Conservation (phyloP, 805 yeast genomes). For the Ogataea degrootiae region DNA sequence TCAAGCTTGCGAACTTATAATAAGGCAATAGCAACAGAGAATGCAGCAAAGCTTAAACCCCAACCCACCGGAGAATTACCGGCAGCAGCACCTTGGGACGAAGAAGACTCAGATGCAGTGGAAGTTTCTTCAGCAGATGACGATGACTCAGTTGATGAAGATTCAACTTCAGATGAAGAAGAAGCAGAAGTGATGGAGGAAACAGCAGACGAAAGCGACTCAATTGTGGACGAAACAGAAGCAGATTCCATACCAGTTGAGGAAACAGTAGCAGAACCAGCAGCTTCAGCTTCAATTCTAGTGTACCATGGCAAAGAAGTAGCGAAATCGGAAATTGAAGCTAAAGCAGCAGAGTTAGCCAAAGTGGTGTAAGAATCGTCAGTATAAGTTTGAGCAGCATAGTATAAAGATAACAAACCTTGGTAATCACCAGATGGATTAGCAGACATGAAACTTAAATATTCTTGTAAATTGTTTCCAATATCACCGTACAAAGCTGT, state of each 20-base stretch:
- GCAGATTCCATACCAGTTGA: constrained; percentile 9
- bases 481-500: constrained; percentile 36
- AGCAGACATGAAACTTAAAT: constrained; percentile 29
- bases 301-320: constrained; percentile 33
- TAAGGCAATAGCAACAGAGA: constrained; percentile 23
- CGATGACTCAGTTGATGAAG: constrained; percentile 2
- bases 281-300: constrained; percentile 22
- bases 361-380: constrained; percentile 43
- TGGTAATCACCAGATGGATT: constrained; percentile 25
- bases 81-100: constrained; percentile 9
- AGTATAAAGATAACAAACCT: constrained; percentile 30
- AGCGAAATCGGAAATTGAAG: constrained; percentile 23
- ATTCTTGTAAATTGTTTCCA: constrained; percentile 28
- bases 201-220: not conserved
- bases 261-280: constrained; percentile 11
- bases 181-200: not conserved
- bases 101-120: constrained; percentile 9
- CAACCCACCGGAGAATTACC: constrained; percentile 13
- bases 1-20: constrained; percentile 8
- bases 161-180: constrained; percentile 7
- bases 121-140: constrained; percentile 3
- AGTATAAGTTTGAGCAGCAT: constrained; percentile 34
- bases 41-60: constrained; percentile 19
- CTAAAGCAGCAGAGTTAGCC: constrained; percentile 17
- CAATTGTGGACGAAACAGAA: constrained; percentile 1